Base-by-base conservation (phyloP, 345 rosid species). In the Mercurialis annua region DNA sequence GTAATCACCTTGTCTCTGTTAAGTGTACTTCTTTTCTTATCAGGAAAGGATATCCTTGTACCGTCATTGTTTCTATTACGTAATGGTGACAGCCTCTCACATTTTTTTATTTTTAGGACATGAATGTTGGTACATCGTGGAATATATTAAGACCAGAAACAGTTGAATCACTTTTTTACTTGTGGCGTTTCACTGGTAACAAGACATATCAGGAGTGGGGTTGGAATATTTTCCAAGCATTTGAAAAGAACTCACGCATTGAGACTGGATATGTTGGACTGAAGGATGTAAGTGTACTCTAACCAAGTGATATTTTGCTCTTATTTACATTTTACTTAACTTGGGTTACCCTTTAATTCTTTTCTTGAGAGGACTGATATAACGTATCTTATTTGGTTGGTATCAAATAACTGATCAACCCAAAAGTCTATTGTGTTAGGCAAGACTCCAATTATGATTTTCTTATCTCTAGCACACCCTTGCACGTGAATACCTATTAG, bases 71-170 rank as follows among this genome's bases (percentile, higher is more conserved):
- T 27, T 44, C 20, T 2, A 27, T 62, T 46, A 44, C 40, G 24
- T 11, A 61, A 15, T 42, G 26, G 64, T 65, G 44, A 65, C 27
- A 11, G 20, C 23, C 9, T 38, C 48, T 34, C 21, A 5, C 8
- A 51, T 5, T 16, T 16, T 53, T 34, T 18, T 14, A 48, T 65
- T 70, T 65, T 66, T 83, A 95, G 99, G 99, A 95, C 81, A 88
- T 92, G 98, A 81, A 75, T 76, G 98, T 95, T 40, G 98, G 99
- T 43, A 95, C 97, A 74, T 92, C 99, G 5, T 90, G 96, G 98
- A 95, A 95, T 60, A 92, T 95, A 66, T 56, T 92, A 80, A 81
- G 99, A 70, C 99, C 99, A 30, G 99, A 92, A 85, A 92, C 99
- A 0, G 78, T 95, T 67, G 99, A 95, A 79, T 95, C 99, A 0